A percentile compares a stretch with the other conserved stretches of the same genome.
These are phyloP conservation scores for Xylariaceae sp. DNA, from an alignment of 2,329 filamentous ascomycete genomes.

Conservation along the genomic window DNA sequence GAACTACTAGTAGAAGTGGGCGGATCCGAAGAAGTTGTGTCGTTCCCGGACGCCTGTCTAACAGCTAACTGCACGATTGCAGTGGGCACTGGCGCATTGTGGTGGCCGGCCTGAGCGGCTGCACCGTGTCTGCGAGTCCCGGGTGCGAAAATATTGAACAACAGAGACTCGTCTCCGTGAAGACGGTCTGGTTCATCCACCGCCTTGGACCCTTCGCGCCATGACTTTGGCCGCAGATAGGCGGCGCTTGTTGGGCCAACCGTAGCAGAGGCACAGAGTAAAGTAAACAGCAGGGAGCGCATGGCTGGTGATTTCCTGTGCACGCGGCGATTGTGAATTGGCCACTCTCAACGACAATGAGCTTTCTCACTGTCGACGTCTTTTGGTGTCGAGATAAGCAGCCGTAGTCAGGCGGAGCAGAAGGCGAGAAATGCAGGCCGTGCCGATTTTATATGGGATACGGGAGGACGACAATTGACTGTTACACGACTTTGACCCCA, in stretches of 20 bases:
- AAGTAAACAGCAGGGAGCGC: constrained; percentile 31
- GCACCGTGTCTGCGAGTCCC: no score
- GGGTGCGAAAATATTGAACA: constrained; percentile 51
- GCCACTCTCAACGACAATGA: neutral
- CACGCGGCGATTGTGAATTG: no score
- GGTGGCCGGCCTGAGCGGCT: constrained; percentile 55
- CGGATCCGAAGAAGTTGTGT: constrained; percentile 26
- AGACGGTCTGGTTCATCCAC: constrained; percentile 4
- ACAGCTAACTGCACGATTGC: constrained; percentile 53
- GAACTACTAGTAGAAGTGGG: constrained; percentile 11
- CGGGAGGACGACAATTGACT: constrained; percentile 4
- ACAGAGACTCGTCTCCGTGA: constrained; percentile 43
- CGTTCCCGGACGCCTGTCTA: constrained; percentile 42
- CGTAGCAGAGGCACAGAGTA: constrained; percentile 29
- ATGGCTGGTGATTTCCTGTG: no score
- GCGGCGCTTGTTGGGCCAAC: constrained; percentile 33
- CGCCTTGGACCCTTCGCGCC: constrained; percentile 16
- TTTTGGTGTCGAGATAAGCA: neutral
- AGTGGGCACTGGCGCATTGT: constrained; percentile 56
- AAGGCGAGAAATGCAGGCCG: neutral
- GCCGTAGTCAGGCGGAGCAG: neutral
- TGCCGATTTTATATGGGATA: neutral
- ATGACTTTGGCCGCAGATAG: constrained; percentile 19
- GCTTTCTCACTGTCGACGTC: neutral
- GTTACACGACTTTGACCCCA: constrained; percentile 1